Evolutionary conservation across 1,284 basidiomycete species (phyloP).

Genomic region (Microbotryum saponariae): DNA sequence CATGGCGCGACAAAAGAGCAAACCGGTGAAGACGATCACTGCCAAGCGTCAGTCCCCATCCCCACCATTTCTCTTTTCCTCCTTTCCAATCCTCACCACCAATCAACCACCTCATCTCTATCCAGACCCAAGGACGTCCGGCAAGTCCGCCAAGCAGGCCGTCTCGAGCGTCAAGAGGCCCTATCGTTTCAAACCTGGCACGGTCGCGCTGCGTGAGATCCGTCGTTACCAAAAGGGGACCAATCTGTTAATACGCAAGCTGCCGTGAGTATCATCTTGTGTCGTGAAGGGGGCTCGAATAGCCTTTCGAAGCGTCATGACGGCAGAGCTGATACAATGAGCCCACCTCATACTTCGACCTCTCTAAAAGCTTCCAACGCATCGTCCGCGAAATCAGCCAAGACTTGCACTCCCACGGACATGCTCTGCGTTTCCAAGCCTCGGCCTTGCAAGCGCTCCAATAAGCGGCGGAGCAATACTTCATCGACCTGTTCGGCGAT

Average conservation of each 20-base stretch:
- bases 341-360: too few relatives aligned
- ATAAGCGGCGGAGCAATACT: constrained; percentile 48
- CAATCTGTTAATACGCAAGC: constrained; percentile 27
- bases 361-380: constrained; percentile 19
- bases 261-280: constrained; percentile 10
- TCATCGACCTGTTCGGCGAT: constrained; percentile 33
- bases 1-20: neutral
- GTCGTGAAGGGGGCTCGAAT: neutral
- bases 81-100: neutral
- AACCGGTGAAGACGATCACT: neutral
- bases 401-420: constrained; percentile 51
- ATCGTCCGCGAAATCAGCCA: constrained; percentile 32
- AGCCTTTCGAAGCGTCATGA: neutral
- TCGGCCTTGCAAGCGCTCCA: constrained; percentile 60
- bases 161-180: neutral
- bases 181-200: constrained; percentile 32
- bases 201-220: constrained; percentile 34
- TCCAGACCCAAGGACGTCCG: neutral
- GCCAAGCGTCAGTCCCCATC: neutral
- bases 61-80: neutral
- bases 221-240: constrained; percentile 30
- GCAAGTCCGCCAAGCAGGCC: neutral
- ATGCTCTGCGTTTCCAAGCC: constrained; percentile 71
- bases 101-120: neutral
- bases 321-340: neutral